A percentile compares a stretch with the other conserved stretches of the same genome.
phyloP scores from a whole-genome alignment of 148 eudicot genomes.

The Nepenthes mirabilis region DNA sequence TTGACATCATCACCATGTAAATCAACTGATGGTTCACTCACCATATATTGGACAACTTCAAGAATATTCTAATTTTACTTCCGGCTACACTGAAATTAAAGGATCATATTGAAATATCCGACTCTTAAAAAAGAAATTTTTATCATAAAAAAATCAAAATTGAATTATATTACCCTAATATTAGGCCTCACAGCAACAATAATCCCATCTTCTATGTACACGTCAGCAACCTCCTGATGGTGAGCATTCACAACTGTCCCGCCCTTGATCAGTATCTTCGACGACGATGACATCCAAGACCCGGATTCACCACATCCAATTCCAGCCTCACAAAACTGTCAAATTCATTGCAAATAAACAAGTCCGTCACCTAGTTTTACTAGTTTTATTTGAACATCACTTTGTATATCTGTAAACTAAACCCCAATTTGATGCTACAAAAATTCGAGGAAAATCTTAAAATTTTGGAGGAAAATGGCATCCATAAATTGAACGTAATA shows the following conservation, averaged over 20 bases:
- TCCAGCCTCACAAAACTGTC: constrained; percentile 70
- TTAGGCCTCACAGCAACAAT: constrained; percentile 62
- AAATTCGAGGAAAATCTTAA: no score
- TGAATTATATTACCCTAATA: constrained; percentile 33
- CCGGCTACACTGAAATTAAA: no score
- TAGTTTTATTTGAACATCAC: no score
- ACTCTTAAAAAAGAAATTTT: not conserved
- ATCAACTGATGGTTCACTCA: no score
- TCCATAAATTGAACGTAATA: no score
- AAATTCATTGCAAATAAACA: not conserved
- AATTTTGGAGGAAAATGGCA: no score
- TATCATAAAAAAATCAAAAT: not conserved
- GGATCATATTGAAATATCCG: not conserved
- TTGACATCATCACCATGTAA: no score
- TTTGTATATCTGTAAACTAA: no score
- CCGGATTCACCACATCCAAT: constrained; percentile 38
- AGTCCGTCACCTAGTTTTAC: no score
- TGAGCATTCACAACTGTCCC: constrained; percentile 93
- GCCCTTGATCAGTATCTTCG: constrained; percentile 78
- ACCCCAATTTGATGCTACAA: no score
- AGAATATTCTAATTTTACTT: no score
- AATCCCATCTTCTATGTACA: constrained; percentile 75
- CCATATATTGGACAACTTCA: no score
- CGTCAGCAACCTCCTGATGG: constrained; percentile 76
- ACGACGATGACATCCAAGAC: constrained; percentile 36